Evolutionary conservation across 305 asterid species (phyloP).

Genomic region (Fraxinus sp.): DNA sequence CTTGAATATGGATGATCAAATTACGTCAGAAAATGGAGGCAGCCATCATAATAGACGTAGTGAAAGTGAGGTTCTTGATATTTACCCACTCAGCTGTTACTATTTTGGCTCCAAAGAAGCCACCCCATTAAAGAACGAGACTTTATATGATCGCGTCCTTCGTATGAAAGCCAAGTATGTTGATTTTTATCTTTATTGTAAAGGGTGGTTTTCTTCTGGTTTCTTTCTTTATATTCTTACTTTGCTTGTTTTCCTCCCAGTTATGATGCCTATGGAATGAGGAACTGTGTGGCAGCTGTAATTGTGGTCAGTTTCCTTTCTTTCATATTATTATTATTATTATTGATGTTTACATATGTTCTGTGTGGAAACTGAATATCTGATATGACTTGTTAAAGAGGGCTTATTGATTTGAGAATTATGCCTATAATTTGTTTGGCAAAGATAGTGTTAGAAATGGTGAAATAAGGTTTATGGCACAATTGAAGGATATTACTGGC

Average conservation of each 20-base stretch:
- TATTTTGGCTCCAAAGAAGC: conserved; percentile 73
- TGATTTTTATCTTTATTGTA: background rate
- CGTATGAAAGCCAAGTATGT: conserved; percentile 70
- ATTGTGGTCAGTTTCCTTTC: conserved; percentile 53
- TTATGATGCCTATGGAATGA: conserved; percentile 64
- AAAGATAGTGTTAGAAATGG: background rate
- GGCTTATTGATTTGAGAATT: background rate
- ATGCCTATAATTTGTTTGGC: background rate
- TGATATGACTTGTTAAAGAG: background rate
- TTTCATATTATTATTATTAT: background rate
- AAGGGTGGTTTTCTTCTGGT: background rate
- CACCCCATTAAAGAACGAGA: conserved; percentile 46
- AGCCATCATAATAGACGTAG: background rate
- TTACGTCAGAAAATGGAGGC: conserved; percentile 25
- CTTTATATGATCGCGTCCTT: conserved; percentile 54
- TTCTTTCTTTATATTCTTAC: background rate
- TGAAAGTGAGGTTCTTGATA: conserved; percentile 38
- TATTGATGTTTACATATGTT: background rate
- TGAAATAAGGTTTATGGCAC: background rate
- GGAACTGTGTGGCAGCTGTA: conserved; percentile 80
- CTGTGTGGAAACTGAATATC: background rate
- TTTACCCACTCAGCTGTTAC: conserved; percentile 73
- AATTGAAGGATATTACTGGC: background rate
- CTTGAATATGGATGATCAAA: conserved; percentile 32
- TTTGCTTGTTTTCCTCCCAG: conserved; percentile 33